Percentiles rank a stretch among this genome's conserved stretches.
Conservation (phyloP, 83 land plant genomes). For the Picea abies region DNA sequence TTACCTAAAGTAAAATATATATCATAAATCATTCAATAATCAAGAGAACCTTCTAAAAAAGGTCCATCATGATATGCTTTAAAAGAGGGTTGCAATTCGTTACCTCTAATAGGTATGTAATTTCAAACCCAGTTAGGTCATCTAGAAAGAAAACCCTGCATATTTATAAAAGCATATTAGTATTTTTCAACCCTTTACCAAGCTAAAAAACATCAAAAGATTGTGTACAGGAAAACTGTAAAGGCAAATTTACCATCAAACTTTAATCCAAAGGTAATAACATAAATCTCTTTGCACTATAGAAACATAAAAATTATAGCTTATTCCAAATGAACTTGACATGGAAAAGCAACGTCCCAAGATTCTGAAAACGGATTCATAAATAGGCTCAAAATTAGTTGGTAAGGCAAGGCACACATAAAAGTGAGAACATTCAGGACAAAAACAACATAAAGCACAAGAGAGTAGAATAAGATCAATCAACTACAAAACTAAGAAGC, state of each 20-base stretch:
- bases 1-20: neutral
- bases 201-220: neutral
- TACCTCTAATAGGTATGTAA: conserved; percentile 95
- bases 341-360: neutral
- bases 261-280: neutral
- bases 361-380: too few species aligned
- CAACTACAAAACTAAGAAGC: neutral
- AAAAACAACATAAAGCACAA: neutral
- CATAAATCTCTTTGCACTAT: conserved; percentile 3
- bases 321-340: neutral
- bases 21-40: neutral
- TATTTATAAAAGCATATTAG: neutral
- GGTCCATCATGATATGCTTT: neutral
- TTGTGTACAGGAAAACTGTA: neutral
- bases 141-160: conserved; percentile 97
- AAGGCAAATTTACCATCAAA: neutral
- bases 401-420: neutral
- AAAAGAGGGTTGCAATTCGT: neutral
- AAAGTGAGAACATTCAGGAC: neutral
- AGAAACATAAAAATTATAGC: neutral
- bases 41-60: neutral
- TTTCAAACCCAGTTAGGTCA: conserved; percentile 97
- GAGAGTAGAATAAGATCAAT: neutral
- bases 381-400: neutral
- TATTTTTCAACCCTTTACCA: neutral